A percentile compares a stretch with the other conserved stretches of the same genome.
phyloP scores from a whole-genome alignment of 495 filamentous ascomycete species.

The Pyrenula massariospora region DNA sequence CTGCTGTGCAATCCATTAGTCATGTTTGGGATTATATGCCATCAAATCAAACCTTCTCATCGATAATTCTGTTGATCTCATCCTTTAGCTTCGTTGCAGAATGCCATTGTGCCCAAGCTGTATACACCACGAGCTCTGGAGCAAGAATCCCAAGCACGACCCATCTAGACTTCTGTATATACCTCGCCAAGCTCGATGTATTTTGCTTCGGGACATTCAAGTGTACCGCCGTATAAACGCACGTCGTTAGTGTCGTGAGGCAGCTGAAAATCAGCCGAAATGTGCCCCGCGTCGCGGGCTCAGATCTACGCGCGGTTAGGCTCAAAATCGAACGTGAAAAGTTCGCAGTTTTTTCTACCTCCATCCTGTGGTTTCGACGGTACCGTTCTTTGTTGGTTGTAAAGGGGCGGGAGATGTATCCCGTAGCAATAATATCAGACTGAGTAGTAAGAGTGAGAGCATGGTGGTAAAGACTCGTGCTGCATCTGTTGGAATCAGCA shows the following conservation, averaged over 20 bases:
- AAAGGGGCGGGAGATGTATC: neutral
- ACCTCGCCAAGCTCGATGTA: neutral
- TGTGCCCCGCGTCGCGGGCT: slow-evolving; percentile 5
- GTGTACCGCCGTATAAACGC: slow-evolving; percentile 7
- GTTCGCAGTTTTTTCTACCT: neutral
- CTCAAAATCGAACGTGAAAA: neutral
- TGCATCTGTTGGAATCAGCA: neutral
- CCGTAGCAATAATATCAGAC: neutral
- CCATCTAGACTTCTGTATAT: slow-evolving; percentile 2
- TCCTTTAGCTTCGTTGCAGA: slow-evolving; percentile 1
- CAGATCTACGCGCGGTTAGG: neutral
- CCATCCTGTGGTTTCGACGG: neutral
- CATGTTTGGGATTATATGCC: neutral
- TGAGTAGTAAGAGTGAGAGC: neutral
- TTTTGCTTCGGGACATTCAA: slow-evolving; percentile 7
- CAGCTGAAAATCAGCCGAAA: slow-evolving; percentile 6
- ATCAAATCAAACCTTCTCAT: neutral
- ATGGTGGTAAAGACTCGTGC: neutral
- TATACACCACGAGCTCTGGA: slow-evolving; percentile 9
- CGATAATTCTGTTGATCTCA: neutral
- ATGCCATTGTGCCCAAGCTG: slow-evolving; percentile 3
- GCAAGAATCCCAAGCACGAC: slow-evolving; percentile 4
- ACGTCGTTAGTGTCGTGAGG: slow-evolving; percentile 6
- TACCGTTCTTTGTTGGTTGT: neutral
- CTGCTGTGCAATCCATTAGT: neutral